Percentiles rank a stretch among this genome's conserved stretches.
These are phyloP conservation scores for Monosporozyma unispora DNA, from an alignment of 805 yeast species.

Conservation along the genomic window DNA sequence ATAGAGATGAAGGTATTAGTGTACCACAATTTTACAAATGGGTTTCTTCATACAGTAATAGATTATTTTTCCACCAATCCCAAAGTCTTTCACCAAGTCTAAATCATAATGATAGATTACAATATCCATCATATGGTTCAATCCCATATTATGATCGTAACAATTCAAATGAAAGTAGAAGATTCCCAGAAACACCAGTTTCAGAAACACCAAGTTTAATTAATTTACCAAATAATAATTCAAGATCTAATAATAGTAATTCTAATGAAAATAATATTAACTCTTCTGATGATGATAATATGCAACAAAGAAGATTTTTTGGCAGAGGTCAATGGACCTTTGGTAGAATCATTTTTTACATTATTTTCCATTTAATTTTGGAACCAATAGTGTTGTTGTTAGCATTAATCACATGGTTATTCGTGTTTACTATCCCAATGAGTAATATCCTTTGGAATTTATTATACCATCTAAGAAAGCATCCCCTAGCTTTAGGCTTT, in stretches of 20 bases:
- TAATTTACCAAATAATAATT: not conserved
- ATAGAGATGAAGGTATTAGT: conserved; percentile 79
- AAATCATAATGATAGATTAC: conserved; percentile 10
- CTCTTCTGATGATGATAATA: not conserved
- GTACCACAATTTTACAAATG: conserved; percentile 79
- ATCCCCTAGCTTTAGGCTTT: conserved; percentile 82
- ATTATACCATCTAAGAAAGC: conserved; percentile 72
- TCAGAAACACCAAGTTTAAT: conserved; percentile 1
- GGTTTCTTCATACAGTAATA: conserved; percentile 70
- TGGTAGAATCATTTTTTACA: conserved; percentile 70
- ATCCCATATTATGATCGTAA: conserved; percentile 4
- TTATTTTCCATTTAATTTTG: conserved; percentile 56
- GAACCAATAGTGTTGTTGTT: conserved; percentile 57
- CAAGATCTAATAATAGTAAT: not conserved
- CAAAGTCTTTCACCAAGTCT: conserved; percentile 7
- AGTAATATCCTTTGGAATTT: conserved; percentile 64
- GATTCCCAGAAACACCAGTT: not conserved
- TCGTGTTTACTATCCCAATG: conserved; percentile 90
- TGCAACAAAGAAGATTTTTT: conserved; percentile 48
- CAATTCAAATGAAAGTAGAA: not conserved
- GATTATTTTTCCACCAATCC: conserved; percentile 56
- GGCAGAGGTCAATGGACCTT: conserved; percentile 90
- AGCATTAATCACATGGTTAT: conserved; percentile 62
- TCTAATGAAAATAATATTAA: not conserved
- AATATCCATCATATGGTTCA: conserved; percentile 21